phyloP scores from a whole-genome alignment of 1,284 basidiomycete genomes.

The Trichosporon sp. region DNA sequence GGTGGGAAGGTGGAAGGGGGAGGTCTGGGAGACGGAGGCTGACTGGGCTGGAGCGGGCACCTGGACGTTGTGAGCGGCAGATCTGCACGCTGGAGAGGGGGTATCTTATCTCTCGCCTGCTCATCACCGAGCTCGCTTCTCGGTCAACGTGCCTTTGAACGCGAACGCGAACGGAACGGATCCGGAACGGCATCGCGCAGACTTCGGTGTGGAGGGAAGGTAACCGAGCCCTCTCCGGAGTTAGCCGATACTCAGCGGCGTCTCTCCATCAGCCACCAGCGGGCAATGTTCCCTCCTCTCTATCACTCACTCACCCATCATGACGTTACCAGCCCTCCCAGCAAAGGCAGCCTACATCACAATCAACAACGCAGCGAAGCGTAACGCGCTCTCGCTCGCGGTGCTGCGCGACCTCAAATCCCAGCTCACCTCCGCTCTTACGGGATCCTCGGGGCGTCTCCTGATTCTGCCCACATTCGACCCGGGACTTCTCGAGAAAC shows the following conservation, averaged over 20 bases:
- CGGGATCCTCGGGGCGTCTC: constrained; percentile 16
- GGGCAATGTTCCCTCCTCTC: neutral
- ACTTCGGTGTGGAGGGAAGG: neutral
- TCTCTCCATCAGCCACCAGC: neutral
- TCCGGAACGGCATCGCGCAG: neutral
- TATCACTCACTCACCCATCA: neutral
- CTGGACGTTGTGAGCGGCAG: no score
- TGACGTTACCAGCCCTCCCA: constrained; percentile 27
- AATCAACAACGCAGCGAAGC: constrained; percentile 34
- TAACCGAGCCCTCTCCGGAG: constrained; percentile 3
- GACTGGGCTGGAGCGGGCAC: no score
- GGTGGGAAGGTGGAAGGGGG: no score
- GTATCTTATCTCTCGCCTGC: neutral
- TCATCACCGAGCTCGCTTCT: neutral
- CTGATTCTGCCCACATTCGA: constrained; percentile 26
- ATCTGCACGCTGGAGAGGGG: no score
- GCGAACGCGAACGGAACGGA: neutral
- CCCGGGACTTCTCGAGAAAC: constrained; percentile 25
- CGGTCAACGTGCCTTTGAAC: constrained; percentile 5
- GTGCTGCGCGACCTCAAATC: constrained; percentile 29
- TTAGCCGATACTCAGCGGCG: constrained; percentile 8
- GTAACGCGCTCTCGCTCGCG: constrained; percentile 32
- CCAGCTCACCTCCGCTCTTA: constrained; percentile 26
- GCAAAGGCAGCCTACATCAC: constrained; percentile 30
- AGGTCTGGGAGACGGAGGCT: no score